Percentiles rank a stretch among this genome's conserved stretches.
Evolutionary conservation across 1,284 basidiomycete genomes (phyloP).

Genomic region (Cutaneotrichosporon sp.): DNA sequence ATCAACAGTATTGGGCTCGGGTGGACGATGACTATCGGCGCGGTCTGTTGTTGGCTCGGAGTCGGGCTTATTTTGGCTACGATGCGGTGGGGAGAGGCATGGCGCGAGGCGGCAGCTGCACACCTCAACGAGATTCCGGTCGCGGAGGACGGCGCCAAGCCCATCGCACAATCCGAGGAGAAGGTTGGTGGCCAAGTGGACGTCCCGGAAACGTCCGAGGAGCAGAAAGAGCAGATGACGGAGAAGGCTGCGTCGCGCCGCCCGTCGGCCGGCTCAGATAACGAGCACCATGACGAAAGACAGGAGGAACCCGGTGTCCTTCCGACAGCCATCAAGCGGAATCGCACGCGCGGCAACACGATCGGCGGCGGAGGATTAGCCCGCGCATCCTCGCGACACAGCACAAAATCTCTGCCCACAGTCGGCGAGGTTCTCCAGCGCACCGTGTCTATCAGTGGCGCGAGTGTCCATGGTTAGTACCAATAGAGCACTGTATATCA

Average conservation of each 20-base stretch:
- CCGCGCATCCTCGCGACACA: conserved; percentile 14
- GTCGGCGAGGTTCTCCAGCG: conserved; percentile 41
- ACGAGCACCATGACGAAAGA: conserved; percentile 16
- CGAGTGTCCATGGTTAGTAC: conserved; percentile 42
- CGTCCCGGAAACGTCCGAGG: neutral
- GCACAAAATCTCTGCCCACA: conserved; percentile 16
- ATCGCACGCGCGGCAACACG: conserved; percentile 6
- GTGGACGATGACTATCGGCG: conserved; percentile 58
- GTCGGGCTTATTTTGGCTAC: conserved; percentile 22
- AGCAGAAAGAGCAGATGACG: neutral
- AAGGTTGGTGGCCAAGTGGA: neutral
- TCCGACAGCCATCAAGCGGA: neutral
- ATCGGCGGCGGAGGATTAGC: conserved; percentile 1
- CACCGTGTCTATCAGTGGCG: conserved; percentile 38
- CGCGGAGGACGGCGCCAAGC: conserved; percentile 14
- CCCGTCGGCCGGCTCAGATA: conserved; percentile 14
- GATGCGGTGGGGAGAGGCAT: conserved; percentile 36
- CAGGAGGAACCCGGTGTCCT: conserved; percentile 28
- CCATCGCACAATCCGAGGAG: neutral
- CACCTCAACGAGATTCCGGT: conserved; percentile 21
- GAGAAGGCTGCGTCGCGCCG: conserved; percentile 7
- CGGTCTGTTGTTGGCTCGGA: conserved; percentile 47
- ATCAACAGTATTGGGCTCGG: conserved; percentile 61
- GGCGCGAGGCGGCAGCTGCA: conserved; percentile 38
- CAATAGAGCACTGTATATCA: conserved; percentile 1